Conservation (phyloP, 2,329 filamentous ascomycete species). For the Metarhizium robertsii region DNA sequence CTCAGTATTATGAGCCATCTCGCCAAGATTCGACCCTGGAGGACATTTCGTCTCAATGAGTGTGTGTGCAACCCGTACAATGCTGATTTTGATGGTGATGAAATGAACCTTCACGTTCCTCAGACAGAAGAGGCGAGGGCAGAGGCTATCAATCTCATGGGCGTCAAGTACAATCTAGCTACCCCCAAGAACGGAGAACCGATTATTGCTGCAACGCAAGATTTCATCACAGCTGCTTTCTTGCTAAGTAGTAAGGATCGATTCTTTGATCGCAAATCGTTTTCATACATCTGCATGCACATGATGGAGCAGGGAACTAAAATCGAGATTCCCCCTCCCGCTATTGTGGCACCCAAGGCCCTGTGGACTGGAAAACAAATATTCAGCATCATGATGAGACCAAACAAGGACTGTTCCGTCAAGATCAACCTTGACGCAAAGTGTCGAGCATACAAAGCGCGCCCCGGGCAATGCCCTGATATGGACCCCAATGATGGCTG, state of each 20-base stretch:
- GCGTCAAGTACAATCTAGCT: constrained; percentile 89
- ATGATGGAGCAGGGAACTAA: constrained; percentile 78
- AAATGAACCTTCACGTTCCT: constrained; percentile 98
- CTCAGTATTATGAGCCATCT: constrained; percentile 96
- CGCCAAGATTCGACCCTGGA: constrained; percentile 87
- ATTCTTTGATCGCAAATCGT: constrained; percentile 83
- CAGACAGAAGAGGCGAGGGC: constrained; percentile 95
- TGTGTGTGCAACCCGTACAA: constrained; percentile 98
- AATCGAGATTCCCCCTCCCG: constrained; percentile 78
- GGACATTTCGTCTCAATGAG: constrained; percentile 93
- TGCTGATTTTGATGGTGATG: constrained; percentile 96
- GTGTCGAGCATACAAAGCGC: constrained; percentile 69
- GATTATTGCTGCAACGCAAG: constrained; percentile 97
- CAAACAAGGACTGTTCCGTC: constrained; percentile 75
- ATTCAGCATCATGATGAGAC: constrained; percentile 84
- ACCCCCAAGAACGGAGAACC: constrained; percentile 97
- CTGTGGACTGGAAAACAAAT: constrained; percentile 97
- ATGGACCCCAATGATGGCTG: constrained; percentile 84
- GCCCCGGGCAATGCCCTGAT: constrained; percentile 48
- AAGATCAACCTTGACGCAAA: constrained; percentile 89
- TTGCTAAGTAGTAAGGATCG: constrained; percentile 84
- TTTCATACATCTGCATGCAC: constrained; percentile 82
- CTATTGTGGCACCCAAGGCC: constrained; percentile 74
- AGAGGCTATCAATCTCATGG: constrained; percentile 94
- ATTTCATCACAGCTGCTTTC: constrained; percentile 96